phyloP scores from a whole-genome alignment of 2,329 filamentous ascomycete species.

The Ophiognomonia clavigignenti-juglandacearum region DNA sequence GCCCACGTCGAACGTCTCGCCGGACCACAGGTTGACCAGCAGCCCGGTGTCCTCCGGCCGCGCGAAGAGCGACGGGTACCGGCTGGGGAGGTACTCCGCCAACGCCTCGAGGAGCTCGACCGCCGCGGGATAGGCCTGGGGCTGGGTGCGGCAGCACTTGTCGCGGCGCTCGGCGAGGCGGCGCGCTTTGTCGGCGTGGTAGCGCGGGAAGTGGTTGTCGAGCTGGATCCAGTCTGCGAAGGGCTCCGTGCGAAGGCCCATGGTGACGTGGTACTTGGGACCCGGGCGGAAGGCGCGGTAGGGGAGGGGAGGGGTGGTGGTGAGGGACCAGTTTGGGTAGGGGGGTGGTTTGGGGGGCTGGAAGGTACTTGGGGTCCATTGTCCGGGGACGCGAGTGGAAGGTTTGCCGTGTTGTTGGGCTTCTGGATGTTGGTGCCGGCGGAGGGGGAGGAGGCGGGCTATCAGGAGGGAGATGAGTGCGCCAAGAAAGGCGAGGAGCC shows the following conservation, averaged over 20 bases:
- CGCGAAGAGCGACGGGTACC: constrained; percentile 68
- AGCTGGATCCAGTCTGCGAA: constrained; percentile 80
- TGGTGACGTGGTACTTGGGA: constrained; percentile 70
- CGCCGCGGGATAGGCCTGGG: constrained; percentile 66
- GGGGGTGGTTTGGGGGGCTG: constrained; percentile 53
- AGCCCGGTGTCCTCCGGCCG: constrained; percentile 59
- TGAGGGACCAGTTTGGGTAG: constrained; percentile 65
- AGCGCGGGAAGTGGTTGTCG: constrained; percentile 72
- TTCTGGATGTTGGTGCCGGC: background rate
- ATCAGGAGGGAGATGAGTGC: constrained; percentile 2
- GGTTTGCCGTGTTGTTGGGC: background rate
- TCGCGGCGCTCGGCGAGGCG: constrained; percentile 62
- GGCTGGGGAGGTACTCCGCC: constrained; percentile 62
- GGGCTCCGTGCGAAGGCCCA: constrained; percentile 68
- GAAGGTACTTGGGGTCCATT: constrained; percentile 56
- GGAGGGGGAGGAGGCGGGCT: constrained; percentile 5
- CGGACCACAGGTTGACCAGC: constrained; percentile 66
- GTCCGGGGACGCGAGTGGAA: constrained; percentile 21
- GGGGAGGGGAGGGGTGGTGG: constrained; percentile 65
- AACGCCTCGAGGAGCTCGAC: constrained; percentile 74
- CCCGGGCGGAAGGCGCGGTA: constrained; percentile 77
- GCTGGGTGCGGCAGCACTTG: constrained; percentile 65
- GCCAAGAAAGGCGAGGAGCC: constrained; percentile 1
- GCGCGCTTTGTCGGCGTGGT: constrained; percentile 64
- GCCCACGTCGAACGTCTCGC: constrained; percentile 66